Base-by-base conservation (phyloP, 1,284 basidiomycete genomes). In the Sporisorium graminicola region DNA sequence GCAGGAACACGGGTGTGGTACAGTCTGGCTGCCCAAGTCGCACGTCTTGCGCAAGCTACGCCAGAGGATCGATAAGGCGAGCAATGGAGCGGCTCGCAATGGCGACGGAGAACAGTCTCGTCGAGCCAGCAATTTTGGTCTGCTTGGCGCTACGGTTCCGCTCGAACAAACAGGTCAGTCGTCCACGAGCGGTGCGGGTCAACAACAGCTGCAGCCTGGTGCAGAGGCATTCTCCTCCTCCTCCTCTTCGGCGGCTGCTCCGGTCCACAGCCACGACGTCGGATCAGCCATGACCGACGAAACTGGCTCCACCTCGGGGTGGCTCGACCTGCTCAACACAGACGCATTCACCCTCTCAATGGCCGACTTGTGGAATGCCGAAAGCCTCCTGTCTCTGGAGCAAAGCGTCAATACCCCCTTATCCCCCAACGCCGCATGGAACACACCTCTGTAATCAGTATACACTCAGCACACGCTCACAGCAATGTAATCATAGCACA, bases 41-140 rank as follows among this genome's bases (percentile, higher is more conserved):
- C 43, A 58, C 31, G 56, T 58, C 12, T 49, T 58, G 44, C 14
- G 56, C 14, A 58, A 58, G 54, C 54, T 56, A 43, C 54, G 54
- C 12, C 35, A 56, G 40, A 37, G 54, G 5, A 56, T 56, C 54
- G 54, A 56, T 13, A 24, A 40, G 42, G 16, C n/a, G 5, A 26
- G 40, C 40, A 42, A 44, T 18, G 54, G 54, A 56, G 26, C 24
- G 12, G 18, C 24, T 43, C 54, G 54, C 54, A 26, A 14, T 5
- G 54, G 54, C 26, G 37, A 14, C 5, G 54, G 54, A 29, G 37
- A 56, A 22, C 54, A 29, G 40, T 56, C 54, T 43, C 54, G 54
- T 24, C 37, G 54, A 29, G 54, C 54, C 35, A 57, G 55, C 29
- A 9, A 57, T 20, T 46, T 57, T 22, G 27, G 55, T 29, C 55